phyloP scores from a whole-genome alignment of 1,284 basidiomycete genomes.

The Microbotryum silenes-acaulis region DNA sequence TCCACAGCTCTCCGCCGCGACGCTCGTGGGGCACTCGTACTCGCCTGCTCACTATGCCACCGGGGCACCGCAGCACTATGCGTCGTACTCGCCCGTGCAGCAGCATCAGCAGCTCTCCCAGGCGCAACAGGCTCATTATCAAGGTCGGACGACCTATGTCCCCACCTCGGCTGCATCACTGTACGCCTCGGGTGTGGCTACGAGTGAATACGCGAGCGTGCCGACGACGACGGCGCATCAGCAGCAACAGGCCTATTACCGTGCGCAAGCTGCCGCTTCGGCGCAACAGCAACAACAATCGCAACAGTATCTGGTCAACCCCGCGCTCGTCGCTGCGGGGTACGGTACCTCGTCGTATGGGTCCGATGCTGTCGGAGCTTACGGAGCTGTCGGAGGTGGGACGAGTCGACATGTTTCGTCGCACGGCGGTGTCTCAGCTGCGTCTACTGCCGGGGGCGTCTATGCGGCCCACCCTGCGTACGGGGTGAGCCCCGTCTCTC shows the following conservation, averaged over 20 bases:
- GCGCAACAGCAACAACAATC: background rate
- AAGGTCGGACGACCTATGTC: slow-evolving; percentile 8
- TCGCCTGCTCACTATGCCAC: slow-evolving; percentile 6
- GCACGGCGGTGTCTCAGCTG: background rate
- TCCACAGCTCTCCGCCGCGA: slow-evolving; percentile 2
- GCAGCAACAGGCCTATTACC: slow-evolving; percentile 7
- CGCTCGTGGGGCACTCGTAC: slow-evolving; percentile 9
- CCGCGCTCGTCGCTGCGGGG: slow-evolving; percentile 19
- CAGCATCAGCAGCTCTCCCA: slow-evolving; percentile 1
- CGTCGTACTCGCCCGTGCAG: slow-evolving; percentile 3
- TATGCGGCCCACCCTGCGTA: background rate
- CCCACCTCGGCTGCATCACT: slow-evolving; percentile 5
- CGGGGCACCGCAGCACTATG: background rate
- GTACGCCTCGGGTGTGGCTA: slow-evolving; percentile 1
- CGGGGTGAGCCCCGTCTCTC: background rate
- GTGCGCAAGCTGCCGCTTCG: background rate
- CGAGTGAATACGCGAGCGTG: background rate
- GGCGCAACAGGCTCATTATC: background rate
- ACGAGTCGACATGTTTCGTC: background rate
- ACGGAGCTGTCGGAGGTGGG: slow-evolving; percentile 13
- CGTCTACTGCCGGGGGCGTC: background rate
- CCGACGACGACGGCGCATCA: slow-evolving; percentile 7
- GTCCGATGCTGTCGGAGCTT: slow-evolving; percentile 21
- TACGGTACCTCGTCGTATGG: slow-evolving; percentile 8
- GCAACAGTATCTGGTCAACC: slow-evolving; percentile 24